Evolutionary conservation across 768 basidiomycete genomes (phyloP), one percentile per base, ranked within the genome.

Genomic region (Auricularia sp.): DNA sequence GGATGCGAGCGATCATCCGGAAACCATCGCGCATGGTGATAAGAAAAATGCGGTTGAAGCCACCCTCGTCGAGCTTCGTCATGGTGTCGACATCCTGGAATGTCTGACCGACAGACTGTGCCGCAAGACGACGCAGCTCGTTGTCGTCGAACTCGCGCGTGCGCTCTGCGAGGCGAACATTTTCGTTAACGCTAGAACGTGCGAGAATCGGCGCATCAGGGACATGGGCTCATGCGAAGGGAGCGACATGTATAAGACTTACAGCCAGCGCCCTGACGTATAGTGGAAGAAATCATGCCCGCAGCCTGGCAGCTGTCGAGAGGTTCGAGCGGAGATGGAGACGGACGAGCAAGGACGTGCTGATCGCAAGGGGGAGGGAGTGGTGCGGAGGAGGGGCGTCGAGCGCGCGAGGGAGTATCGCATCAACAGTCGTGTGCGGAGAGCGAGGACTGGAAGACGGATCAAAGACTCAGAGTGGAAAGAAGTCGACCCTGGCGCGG

Each of bases 81-180:
- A 81, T 43, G 66, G 35, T 60, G 69, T 71, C 71, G 71, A 82
- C 65, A 71, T 81, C 77, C 14, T 66, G 66, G 72, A 72, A 70
- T 68, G 67, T 77, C 8, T 73, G 75, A 68, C 65, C 59, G 16
- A 81, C 74, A 35, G 80, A 76, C 72, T 77, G n/a, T 6, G 79
- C 80, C 65, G 79, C 77, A 71, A 82, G 77, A 72, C 73, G 76
- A 75, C 72, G 36, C n/a, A 80, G 75, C 71, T 64, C 77, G 8
- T 74, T 71, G 74, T 77, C 74, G 59, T 81, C 62, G 73, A 82
- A 81, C 14, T 67, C 72, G 63, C 42, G 74, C 62, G 70, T 79
- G 63, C 78, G 81, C 73, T 84, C 80, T 73, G 66, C 69, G 67
- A 68, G 80, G 70, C 79, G 81, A 76, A 81, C 79, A 60, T 47